Conservation (phyloP, 23 red algal species). For the Gracilaria caudata region DNA sequence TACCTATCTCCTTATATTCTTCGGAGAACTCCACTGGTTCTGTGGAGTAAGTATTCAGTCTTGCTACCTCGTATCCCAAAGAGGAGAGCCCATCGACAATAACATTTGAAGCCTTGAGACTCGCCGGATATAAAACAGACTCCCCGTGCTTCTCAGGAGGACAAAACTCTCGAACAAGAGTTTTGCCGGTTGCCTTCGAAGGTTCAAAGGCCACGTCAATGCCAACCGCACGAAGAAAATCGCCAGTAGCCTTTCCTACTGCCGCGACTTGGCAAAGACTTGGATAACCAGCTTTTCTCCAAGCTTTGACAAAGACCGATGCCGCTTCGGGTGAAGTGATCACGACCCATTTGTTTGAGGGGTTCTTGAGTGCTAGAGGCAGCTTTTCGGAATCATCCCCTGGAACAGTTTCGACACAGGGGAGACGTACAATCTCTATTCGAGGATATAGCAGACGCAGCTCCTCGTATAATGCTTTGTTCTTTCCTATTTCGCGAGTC, state of each 20-base stretch:
- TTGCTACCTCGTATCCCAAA: conserved; percentile 41
- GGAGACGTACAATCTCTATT: conserved; percentile 36
- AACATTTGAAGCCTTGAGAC: conserved; percentile 39
- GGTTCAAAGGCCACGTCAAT: conserved; percentile 72
- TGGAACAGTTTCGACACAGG: conserved; percentile 59
- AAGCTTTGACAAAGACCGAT: conserved; percentile 56
- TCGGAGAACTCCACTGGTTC: conserved; percentile 28
- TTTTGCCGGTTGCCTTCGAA: conserved; percentile 75
- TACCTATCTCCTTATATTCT: not conserved
- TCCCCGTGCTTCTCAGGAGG: conserved; percentile 13
- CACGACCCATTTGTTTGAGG: conserved; percentile 50
- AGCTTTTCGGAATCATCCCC: conserved; percentile 50
- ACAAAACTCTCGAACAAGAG: conserved; percentile 75
- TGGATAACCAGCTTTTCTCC: conserved; percentile 46
- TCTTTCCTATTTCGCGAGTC: conserved; percentile 68
- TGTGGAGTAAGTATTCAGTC: conserved; percentile 75
- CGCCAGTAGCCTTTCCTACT: conserved; percentile 61
- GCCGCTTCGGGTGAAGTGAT: conserved; percentile 75
- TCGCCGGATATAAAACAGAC: conserved; percentile 69
- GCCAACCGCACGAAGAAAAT: conserved; percentile 52
- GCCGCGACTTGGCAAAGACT: conserved; percentile 45
- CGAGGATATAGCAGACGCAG: conserved; percentile 19
- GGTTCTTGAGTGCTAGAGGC: conserved; percentile 13
- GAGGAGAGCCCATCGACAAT: conserved; percentile 61
- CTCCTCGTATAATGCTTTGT: conserved; percentile 35